Percentiles rank a stretch among this genome's conserved stretches.
Conservation (phyloP, 805 yeast genomes). For the Debaryomyces castellii region DNA sequence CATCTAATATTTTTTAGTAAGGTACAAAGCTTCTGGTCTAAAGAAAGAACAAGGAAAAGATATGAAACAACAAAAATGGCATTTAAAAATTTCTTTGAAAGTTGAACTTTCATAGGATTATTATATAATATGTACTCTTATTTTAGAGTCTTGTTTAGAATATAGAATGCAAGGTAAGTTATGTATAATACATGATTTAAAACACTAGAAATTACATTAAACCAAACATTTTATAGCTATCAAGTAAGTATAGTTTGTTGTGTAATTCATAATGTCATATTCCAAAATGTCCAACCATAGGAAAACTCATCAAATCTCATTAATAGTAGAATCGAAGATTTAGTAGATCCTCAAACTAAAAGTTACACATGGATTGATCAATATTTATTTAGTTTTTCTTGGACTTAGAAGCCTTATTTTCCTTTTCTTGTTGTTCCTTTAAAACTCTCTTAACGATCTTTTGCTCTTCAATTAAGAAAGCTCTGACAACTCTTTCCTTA, state of each 20-base stretch:
- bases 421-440: constrained; percentile 93
- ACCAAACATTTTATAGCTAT: not conserved
- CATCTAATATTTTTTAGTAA: constrained; percentile 14
- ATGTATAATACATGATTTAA: not conserved
- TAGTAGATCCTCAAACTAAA: not conserved
- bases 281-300: not conserved
- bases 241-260: not conserved
- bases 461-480: constrained; percentile 99
- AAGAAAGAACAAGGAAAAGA: constrained; percentile 13
- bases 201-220: not conserved
- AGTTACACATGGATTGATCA: not conserved
- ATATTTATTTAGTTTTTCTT: constrained; percentile 7
- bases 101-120: not conserved
- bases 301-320: constrained; percentile 1
- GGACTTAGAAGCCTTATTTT: constrained; percentile 48
- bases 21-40: constrained; percentile 20
- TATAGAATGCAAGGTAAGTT: constrained; percentile 1
- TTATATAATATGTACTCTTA: not conserved
- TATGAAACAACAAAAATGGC: constrained; percentile 17
- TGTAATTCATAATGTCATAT: not conserved
- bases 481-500: constrained; percentile 98
- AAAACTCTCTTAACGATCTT: constrained; percentile 99
- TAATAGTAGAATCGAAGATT: not conserved
- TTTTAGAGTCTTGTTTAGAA: not conserved
- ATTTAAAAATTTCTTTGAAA: constrained; percentile 14